Percentiles rank a stretch among this genome's conserved stretches.
These are phyloP conservation scores for Geotrichum phurueaensis DNA, from an alignment of 1,139 yeast species.

Conservation along the genomic window DNA sequence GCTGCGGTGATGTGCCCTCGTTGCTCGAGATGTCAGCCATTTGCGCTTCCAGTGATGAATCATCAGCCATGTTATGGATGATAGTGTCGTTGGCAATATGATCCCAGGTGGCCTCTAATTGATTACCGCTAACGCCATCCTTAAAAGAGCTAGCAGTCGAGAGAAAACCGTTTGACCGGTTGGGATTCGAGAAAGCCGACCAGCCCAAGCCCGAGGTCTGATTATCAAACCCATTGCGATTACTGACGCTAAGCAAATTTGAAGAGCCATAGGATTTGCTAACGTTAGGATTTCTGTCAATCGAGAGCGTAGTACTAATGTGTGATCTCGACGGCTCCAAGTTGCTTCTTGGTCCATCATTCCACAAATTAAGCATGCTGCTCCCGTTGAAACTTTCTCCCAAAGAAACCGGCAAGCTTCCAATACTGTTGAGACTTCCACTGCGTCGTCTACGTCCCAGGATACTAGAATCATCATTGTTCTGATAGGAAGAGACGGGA, in stretches of 20 bases:
- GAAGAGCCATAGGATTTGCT: slow-evolving; percentile 6
- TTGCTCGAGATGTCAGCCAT: background rate
- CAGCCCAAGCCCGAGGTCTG: slow-evolving; percentile 13
- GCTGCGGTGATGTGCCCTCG: slow-evolving; percentile 5
- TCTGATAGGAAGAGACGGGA: slow-evolving; percentile 5
- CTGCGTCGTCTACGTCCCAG: slow-evolving; percentile 13
- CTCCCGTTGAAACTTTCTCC: slow-evolving; percentile 16
- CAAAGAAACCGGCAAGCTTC: slow-evolving; percentile 15
- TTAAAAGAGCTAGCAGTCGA: background rate
- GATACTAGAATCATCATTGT: slow-evolving; percentile 5
- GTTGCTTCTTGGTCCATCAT: slow-evolving; percentile 3
- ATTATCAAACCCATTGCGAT: slow-evolving; percentile 14
- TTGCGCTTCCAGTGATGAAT: slow-evolving; percentile 3
- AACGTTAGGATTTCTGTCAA: slow-evolving; percentile 11
- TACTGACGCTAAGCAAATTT: slow-evolving; percentile 6
- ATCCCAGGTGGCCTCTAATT: slow-evolving; percentile 15
- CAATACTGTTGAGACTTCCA: slow-evolving; percentile 16
- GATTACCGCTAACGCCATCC: background rate
- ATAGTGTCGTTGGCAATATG: slow-evolving; percentile 16
- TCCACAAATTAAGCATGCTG: slow-evolving; percentile 14
- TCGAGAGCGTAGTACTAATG: slow-evolving; percentile 13
- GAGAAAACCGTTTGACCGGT: slow-evolving; percentile 1
- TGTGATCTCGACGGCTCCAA: slow-evolving; percentile 16
- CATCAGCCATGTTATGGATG: slow-evolving; percentile 6
- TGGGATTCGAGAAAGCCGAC: slow-evolving; percentile 10